These are phyloP conservation scores for Eucalyptus cloeziana DNA, from an alignment of 345 rosid species.

Conservation along the genomic window DNA sequence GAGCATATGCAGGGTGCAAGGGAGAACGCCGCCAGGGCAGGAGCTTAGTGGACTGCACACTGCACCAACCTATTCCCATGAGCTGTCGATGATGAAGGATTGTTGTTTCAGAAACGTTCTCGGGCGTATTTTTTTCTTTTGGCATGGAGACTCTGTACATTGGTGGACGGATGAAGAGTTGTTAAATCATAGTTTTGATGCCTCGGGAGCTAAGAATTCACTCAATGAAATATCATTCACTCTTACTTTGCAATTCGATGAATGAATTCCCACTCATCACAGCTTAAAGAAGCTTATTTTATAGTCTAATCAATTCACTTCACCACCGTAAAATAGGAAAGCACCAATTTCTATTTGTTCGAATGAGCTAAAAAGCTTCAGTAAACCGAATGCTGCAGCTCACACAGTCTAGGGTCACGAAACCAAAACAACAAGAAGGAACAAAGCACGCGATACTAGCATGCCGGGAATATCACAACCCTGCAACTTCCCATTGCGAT, in stretches of 20 bases:
- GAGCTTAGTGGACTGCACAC: background rate
- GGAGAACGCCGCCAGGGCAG: background rate
- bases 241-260: background rate
- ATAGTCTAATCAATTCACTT: background rate
- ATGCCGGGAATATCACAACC: background rate
- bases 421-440: background rate
- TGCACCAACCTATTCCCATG: background rate
- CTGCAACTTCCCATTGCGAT: background rate
- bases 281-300: background rate
- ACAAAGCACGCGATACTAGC: background rate
- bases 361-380: background rate
- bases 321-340: background rate
- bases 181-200: background rate
- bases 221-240: background rate
- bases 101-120: background rate
- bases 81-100: background rate
- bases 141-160: background rate
- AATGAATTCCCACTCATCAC: background rate
- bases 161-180: background rate
- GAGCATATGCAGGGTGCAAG: background rate
- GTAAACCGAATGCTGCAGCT: background rate
- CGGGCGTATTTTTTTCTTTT: background rate
- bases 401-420: background rate
- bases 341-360: background rate
- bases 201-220: background rate